Base-by-base conservation (phyloP, 2,329 filamentous ascomycete genomes). In the Sporothrix protearum region DNA sequence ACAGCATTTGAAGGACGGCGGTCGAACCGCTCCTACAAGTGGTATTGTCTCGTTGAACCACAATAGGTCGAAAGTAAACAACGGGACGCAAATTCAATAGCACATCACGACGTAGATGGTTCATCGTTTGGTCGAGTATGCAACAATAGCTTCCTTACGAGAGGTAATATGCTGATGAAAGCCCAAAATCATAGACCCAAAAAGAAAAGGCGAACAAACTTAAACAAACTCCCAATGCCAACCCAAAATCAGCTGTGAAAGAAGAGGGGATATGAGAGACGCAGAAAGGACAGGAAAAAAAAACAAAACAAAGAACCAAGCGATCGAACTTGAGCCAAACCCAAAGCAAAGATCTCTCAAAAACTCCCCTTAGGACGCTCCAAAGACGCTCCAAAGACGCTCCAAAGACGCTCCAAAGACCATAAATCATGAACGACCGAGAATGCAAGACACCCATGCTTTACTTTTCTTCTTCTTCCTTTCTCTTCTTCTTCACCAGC, bases 221-320 rank as follows among this genome's bases (percentile, higher is more conserved):
- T 19, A 53, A 68, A 53, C 14, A 61, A 61, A 28, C 33, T 22
- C 25, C 45, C 28, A n/a, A 66, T 49, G 63, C 42, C 10, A 69
- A 69, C 30, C 22, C 63, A 66, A 66, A 49, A 66, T n/a, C 49
- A 28, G 14, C 33, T 19, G 12, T 45, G 49, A 57, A 59, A 59
- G 16, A 59, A 47, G 7, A 12, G 22, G 51, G 28, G 47, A 64
- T 42, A 45, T 39, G 53, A 8, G 42, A 61, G 10, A 22, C 14
- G 3, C 53, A 64, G 49, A 10, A 39, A 59, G 47, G 30, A 33
- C 42, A 71, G 19, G 39, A 42, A 8, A 19, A 16, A 3, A 57
- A 63, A 39, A 39, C 59, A 14, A 53, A 10, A n/a, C 14, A 5
- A 36, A 66, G 39, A 59, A 59, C 19, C 45, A 12, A n/a, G 45